Evolutionary conservation across 257 asterid species (phyloP).

Genomic region (Leptodermis oblonga): DNA sequence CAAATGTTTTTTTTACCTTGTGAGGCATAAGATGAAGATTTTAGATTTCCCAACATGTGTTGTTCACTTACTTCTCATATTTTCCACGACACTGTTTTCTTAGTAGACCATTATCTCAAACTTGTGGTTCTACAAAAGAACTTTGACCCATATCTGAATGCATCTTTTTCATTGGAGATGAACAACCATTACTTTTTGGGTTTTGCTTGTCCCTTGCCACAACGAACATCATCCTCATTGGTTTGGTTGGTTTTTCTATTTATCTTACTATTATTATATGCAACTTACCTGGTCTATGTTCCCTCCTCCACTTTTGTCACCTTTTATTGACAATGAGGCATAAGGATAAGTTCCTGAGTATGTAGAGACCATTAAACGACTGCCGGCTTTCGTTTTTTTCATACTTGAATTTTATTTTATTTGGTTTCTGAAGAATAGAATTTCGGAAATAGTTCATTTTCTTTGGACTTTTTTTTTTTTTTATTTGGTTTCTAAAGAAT

Average conservation of each 20-base stretch:
- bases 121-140: background rate
- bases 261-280: too few species aligned
- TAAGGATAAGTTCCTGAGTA: slow-evolving; percentile 94
- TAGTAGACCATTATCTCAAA: background rate
- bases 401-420: too few species aligned
- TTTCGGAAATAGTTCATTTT: too few species aligned
- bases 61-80: background rate
- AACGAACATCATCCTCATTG: too few species aligned
- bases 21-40: too few species aligned
- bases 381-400: too few species aligned
- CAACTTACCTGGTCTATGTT: slow-evolving; percentile 19
- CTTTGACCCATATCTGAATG: background rate
- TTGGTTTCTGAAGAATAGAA: too few species aligned
- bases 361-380: slow-evolving; percentile 76
- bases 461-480: too few species aligned
- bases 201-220: too few species aligned
- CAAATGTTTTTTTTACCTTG: too few species aligned
- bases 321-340: slow-evolving; percentile 88
- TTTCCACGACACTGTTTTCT: background rate
- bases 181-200: background rate
- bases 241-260: background rate
- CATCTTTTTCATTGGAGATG: background rate
- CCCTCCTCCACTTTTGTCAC: slow-evolving; percentile 96
- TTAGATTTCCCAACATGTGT: too few species aligned
- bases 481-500: too few species aligned